A percentile compares a stretch with the other conserved stretches of the same genome.
phyloP scores from a whole-genome alignment of 805 yeast genomes.

The Yamadazyma philogaea region DNA sequence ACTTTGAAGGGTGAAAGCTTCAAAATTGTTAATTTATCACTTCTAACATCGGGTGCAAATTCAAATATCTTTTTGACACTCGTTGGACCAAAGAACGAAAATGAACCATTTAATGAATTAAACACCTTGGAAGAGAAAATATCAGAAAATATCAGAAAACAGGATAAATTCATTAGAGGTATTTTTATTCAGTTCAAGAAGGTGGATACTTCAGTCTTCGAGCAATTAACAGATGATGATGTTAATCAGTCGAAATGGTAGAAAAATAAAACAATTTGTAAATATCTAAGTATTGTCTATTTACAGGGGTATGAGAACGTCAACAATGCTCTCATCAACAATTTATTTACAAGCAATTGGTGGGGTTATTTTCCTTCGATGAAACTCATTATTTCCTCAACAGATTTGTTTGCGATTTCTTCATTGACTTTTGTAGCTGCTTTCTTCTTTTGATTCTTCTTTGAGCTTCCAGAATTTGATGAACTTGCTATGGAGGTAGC shows the following conservation, averaged over 20 bases:
- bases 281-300: conserved; percentile 1
- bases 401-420: conserved; percentile 56
- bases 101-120: conserved; percentile 27
- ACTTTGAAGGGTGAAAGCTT: conserved; percentile 25
- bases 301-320: background rate
- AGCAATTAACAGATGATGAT: conserved; percentile 5
- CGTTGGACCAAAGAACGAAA: conserved; percentile 20
- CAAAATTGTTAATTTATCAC: conserved; percentile 39
- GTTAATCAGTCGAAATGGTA: conserved; percentile 3
- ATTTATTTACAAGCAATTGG: conserved; percentile 2
- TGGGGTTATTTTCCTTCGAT: conserved; percentile 52
- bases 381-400: conserved; percentile 69
- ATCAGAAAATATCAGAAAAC: conserved; percentile 30
- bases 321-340: background rate
- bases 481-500: conserved; percentile 8
- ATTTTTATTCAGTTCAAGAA: conserved; percentile 21
- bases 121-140: conserved; percentile 31
- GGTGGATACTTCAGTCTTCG: conserved; percentile 3
- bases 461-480: conserved; percentile 14
- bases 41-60: conserved; percentile 60
- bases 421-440: conserved; percentile 11
- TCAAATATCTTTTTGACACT: conserved; percentile 36
- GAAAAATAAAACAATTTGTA: background rate
- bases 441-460: conserved; percentile 10
- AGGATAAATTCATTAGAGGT: conserved; percentile 43